Conservation (phyloP, 176 grass and related monocot species). For the Typha latifolia region DNA sequence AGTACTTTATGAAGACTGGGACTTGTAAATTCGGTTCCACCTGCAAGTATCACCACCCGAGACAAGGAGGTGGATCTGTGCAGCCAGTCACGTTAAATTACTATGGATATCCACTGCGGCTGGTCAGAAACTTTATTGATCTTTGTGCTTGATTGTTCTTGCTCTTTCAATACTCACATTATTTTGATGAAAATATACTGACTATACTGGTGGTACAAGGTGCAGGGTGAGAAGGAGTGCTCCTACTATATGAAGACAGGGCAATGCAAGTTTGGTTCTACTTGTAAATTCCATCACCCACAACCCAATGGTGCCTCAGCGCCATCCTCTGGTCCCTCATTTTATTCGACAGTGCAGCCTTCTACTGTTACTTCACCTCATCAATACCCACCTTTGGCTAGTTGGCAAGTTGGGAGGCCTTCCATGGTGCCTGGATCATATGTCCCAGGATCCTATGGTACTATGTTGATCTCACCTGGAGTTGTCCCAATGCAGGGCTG, state of each 20-base stretch:
- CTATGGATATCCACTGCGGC: conserved; percentile 55
- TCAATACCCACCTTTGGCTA: conserved; percentile 50
- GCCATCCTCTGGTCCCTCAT: conserved; percentile 25
- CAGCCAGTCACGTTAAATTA: conserved; percentile 51
- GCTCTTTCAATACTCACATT: neutral
- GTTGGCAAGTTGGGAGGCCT: conserved; percentile 39
- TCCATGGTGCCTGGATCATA: conserved; percentile 34
- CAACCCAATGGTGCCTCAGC: conserved; percentile 10
- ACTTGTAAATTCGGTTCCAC: conserved; percentile 73
- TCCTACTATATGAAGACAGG: conserved; percentile 85
- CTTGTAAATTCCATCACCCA: conserved; percentile 88
- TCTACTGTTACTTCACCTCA: conserved; percentile 42
- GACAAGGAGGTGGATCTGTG: conserved; percentile 31
- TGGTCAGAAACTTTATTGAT: conserved; percentile 28
- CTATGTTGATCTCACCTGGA: conserved; percentile 64
- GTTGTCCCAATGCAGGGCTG: conserved; percentile 76
- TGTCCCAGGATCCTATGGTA: conserved; percentile 52
- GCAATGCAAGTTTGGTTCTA: conserved; percentile 74
- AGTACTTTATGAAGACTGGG: conserved; percentile 90
- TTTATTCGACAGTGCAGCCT: conserved; percentile 49
- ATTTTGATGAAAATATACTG: neutral
- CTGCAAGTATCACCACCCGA: conserved; percentile 90
- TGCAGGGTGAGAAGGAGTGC: conserved; percentile 88
- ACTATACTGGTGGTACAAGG: conserved; percentile 10
- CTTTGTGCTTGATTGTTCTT: neutral